Evolutionary conservation across 192 early-diverging fungal species (phyloP).

Genomic region (Allomyces javanicus): DNA sequence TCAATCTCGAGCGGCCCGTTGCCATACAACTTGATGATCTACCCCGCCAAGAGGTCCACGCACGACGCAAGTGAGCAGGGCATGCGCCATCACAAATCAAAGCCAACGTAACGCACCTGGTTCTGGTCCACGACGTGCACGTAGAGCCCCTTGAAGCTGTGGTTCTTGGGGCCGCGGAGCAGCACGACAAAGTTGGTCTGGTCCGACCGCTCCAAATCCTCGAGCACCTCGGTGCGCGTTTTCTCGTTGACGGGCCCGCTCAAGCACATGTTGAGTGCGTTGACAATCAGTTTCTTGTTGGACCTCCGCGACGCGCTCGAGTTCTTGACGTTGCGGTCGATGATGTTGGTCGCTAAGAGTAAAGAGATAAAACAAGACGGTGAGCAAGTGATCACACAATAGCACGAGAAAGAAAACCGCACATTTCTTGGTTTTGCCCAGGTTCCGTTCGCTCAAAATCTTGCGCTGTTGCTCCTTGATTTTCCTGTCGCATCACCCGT

Average conservation of each 20-base stretch:
- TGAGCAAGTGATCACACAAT: no score
- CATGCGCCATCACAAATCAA: neutral
- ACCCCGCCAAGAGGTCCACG: no score
- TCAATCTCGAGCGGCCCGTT: conserved; percentile 18
- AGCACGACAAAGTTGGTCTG: conserved; percentile 27
- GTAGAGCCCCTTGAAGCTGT: conserved; percentile 29
- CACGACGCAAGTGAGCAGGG: no score
- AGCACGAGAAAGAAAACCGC: no score
- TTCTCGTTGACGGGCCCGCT: neutral
- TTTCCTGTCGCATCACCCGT: no score
- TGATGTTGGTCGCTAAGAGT: neutral
- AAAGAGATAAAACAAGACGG: no score
- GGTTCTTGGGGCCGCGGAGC: conserved; percentile 23
- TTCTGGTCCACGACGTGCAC: conserved; percentile 18
- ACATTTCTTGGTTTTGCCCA: no score
- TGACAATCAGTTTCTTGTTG: neutral
- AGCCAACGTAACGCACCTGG: conserved; percentile 5
- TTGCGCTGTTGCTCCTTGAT: no score
- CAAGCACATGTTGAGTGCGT: neutral
- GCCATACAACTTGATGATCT: conserved; percentile 16
- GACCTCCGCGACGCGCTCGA: neutral
- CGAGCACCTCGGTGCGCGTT: neutral
- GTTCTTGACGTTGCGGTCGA: neutral
- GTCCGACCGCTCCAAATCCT: conserved; percentile 20
- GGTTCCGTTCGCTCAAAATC: no score